A percentile compares a stretch with the other conserved stretches of the same genome.
phyloP scores from a whole-genome alignment of 148 eudicot genomes.

The Talinum fruticosum region DNA sequence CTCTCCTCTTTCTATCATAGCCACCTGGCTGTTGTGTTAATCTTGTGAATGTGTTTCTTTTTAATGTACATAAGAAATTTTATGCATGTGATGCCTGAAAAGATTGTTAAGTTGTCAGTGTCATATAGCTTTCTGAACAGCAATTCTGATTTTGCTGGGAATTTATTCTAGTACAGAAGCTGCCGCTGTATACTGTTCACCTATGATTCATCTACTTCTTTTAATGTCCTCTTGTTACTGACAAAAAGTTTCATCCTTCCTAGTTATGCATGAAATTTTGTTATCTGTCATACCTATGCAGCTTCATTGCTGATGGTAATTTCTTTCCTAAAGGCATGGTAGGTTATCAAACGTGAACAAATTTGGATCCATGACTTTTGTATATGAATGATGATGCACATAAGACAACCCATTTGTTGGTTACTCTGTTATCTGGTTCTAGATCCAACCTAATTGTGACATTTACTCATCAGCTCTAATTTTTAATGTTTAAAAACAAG shows the following conservation, averaged over 20 bases:
- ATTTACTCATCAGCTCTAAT: background rate
- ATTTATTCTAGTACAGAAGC: background rate
- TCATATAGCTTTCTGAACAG: background rate
- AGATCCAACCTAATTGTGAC: background rate
- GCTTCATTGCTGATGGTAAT: background rate
- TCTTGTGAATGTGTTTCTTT: background rate
- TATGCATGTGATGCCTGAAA: background rate
- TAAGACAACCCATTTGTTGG: background rate
- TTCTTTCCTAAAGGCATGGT: background rate
- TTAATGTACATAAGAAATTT: background rate
- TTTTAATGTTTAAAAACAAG: background rate
- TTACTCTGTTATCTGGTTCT: background rate
- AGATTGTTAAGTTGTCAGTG: background rate
- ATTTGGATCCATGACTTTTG: too few species aligned
- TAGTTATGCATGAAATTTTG: background rate
- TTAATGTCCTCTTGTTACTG: background rate
- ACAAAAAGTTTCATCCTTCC: background rate
- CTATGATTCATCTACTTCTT: background rate
- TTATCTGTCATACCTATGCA: background rate
- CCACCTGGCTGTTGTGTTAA: background rate
- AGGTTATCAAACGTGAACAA: too few species aligned
- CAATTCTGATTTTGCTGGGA: background rate
- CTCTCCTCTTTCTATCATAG: background rate
- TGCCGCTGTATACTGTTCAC: background rate
- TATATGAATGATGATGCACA: background rate